Percentiles rank a stretch among this genome's conserved stretches.
These are phyloP conservation scores for Collybiopsis confluens DNA, from an alignment of 768 basidiomycete species.

Conservation along the genomic window DNA sequence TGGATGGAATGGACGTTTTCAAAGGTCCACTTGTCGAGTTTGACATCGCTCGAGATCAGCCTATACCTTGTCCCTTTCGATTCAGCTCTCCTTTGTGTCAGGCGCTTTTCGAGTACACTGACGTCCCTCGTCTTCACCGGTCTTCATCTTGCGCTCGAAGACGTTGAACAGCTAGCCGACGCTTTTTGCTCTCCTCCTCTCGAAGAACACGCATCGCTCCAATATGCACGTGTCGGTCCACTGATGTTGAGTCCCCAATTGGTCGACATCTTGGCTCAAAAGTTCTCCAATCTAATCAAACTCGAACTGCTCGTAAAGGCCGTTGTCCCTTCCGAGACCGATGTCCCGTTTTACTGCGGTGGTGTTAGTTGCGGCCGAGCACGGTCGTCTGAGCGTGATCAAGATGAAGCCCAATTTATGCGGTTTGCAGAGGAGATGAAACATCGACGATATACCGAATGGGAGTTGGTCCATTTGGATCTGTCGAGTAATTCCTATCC, in stretches of 20 bases:
- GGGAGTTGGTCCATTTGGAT: slow-evolving; percentile 2
- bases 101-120: slow-evolving; percentile 29
- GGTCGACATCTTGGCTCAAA: slow-evolving; percentile 35
- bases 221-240: slow-evolving; percentile 33
- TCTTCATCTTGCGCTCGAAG: slow-evolving; percentile 29
- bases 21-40: not conserved
- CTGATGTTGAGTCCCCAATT: slow-evolving; percentile 38
- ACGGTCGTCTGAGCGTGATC: slow-evolving; percentile 5
- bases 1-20: slow-evolving; percentile 6
- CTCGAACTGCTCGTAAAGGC: slow-evolving; percentile 37
- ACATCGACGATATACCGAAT: not conserved
- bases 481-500: slow-evolving; percentile 3
- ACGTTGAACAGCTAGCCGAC: slow-evolving; percentile 27
- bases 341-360: not conserved
- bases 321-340: slow-evolving; percentile 23
- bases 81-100: slow-evolving; percentile 29
- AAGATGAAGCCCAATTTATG: slow-evolving; percentile 3
- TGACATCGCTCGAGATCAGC: slow-evolving; percentile 28
- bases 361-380: not conserved
- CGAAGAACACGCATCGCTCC: slow-evolving; percentile 19
- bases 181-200: slow-evolving; percentile 17
- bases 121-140: slow-evolving; percentile 37
- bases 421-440: slow-evolving; percentile 5
- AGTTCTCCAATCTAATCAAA: slow-evolving; percentile 27
- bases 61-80: slow-evolving; percentile 32